A percentile compares a stretch with the other conserved stretches of the same genome.
These are phyloP conservation scores for Cladobotryum protrusum DNA, from an alignment of 2,329 filamentous ascomycete genomes.

Conservation along the genomic window DNA sequence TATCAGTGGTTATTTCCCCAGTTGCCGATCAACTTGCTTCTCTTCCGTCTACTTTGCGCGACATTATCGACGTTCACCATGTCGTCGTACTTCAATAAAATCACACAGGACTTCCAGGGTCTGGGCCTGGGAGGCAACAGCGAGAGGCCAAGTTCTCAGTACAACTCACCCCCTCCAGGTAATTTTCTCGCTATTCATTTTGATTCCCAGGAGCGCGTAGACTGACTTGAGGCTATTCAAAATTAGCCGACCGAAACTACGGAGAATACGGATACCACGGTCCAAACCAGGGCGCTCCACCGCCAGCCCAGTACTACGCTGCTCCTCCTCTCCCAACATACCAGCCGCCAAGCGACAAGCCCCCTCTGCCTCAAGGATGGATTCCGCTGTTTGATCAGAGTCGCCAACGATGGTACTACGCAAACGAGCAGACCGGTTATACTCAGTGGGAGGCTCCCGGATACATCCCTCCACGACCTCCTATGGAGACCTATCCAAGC, in stretches of 20 bases:
- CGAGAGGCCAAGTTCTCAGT: constrained; percentile 3
- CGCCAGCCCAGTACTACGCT: constrained; percentile 15
- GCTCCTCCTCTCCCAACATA: constrained; percentile 23
- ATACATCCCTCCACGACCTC: constrained; percentile 19
- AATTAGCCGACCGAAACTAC: not conserved
- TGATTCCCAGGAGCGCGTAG: not conserved
- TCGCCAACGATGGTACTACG: constrained; percentile 58
- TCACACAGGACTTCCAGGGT: constrained; percentile 39
- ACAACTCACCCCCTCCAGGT: constrained; percentile 6
- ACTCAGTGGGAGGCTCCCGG: constrained; percentile 59
- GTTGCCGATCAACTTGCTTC: too few species aligned
- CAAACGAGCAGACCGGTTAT: constrained; percentile 53
- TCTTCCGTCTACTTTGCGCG: not conserved
- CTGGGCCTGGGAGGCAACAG: constrained; percentile 35
- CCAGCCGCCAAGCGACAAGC: constrained; percentile 32
- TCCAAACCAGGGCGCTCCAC: constrained; percentile 15
- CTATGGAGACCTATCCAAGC: constrained; percentile 16
- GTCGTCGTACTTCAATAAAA: constrained; percentile 41
- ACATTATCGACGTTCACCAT: constrained; percentile 22
- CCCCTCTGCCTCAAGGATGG: constrained; percentile 56
- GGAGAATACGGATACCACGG: constrained; percentile 16
- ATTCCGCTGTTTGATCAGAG: constrained; percentile 55
- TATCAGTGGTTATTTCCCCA: not conserved
- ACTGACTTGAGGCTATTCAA: not conserved
- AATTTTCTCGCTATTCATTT: not conserved